Evolutionary conservation across 768 basidiomycete species (phyloP), one percentile per base, ranked within the genome.

Genomic region (Boletus patriciae): DNA sequence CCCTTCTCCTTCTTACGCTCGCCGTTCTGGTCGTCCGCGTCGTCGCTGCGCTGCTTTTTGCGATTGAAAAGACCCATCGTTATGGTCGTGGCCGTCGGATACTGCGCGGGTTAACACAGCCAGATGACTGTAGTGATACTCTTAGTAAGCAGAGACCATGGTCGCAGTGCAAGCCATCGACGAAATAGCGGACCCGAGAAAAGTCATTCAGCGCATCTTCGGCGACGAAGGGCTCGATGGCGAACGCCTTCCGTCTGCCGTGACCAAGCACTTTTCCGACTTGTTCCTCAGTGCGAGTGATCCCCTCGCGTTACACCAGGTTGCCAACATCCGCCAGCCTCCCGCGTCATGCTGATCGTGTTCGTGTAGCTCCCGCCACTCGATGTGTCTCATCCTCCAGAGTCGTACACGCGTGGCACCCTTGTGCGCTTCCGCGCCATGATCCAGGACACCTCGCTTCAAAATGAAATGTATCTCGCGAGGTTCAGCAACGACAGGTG

Each of bases 1-100:
- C 87, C 87, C 78, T 94, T 94, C 64, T 92, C 88, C 76, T 89
- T 92, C 76, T 86, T 87, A 47, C 77, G 75, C 51, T 84, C 83
- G 23, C 72, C 70, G 3, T 76, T 72, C 48, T 75, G 74, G 65
- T 81, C 79, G 42, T 69, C 71, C 0, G 53, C 46, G 49, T 74
- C 68, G 55, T 72, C 73, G 33, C 59, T 66, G 50, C 63, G 70
- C 54, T 60, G 70, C 51, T 73, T 78, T 69, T 78, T 85, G 66
- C 85, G 78, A 60, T 70, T 85, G 75, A 86, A 85, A 38, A 86
- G 75, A 50, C 76, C 78, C 85, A 86, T 85, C 43, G 63, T 60
- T 36, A 66, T 55, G 19, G 63, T 43, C 23, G 65, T 62, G 16
- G 59, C 62, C 48, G 60, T 55, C 19, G 62, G 49, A 18, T 12